Percentiles rank a stretch among this genome's conserved stretches.
Conservation (phyloP, 306 rosid genomes). For the Citrullus amarus region DNA sequence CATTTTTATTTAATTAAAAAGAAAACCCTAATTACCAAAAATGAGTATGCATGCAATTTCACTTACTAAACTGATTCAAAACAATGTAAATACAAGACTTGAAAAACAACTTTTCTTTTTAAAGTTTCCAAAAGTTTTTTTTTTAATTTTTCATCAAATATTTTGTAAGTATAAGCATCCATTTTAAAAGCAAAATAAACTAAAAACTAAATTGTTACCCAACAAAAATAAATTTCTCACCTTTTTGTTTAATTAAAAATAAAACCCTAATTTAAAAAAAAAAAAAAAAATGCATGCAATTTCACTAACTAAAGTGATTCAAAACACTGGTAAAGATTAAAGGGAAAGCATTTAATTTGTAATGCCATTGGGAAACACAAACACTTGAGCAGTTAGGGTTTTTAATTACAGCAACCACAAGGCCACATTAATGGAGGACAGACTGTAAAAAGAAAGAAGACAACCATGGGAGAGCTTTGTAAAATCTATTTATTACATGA, state of each 20-base stretch:
- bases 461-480: neutral
- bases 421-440: slow-evolving; percentile 54
- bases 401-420: slow-evolving; percentile 28
- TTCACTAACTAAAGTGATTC: slow-evolving; percentile 13
- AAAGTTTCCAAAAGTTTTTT: no score
- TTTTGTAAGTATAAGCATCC: no score
- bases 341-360: slow-evolving; percentile 40
- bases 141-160: no score
- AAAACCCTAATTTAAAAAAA: neutral
- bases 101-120: no score
- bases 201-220: no score
- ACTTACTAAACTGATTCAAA: no score
- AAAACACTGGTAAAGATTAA: slow-evolving; percentile 13
- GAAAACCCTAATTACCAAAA: no score
- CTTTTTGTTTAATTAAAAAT: neutral
- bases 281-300: neutral
- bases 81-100: no score
- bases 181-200: no score
- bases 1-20: no score
- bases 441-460: slow-evolving; percentile 23
- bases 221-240: no score
- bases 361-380: slow-evolving; percentile 42
- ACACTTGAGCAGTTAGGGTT: slow-evolving; percentile 58
- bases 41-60: no score
- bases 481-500: neutral